Evolutionary conservation across 345 rosid species (phyloP), one percentile per base, ranked within the genome.

Genomic region (Citrus sp.): DNA sequence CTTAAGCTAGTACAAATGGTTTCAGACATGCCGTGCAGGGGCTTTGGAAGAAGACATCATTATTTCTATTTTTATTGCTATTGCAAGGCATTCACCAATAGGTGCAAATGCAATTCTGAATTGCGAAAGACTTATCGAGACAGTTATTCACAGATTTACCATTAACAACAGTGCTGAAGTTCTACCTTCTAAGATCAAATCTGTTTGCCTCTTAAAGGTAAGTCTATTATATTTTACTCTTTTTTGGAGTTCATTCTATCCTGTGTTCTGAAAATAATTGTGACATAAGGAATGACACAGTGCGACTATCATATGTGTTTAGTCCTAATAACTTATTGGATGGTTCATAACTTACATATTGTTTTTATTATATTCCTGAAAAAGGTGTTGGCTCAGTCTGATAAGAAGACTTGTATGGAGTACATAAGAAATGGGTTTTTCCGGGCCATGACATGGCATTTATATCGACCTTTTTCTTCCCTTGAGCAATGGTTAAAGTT

Each of bases 11-110:
- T 77, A 54, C 70, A 42, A 62, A 76, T 84, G 84, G 62, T 87
- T 84, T 78, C 93, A 95, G 99, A 85, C 85, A 30, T 88, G 85
- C 65, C 86, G 87, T 59, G 61, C 88, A 3, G 81, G 81, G 28
- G 81, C 86, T 78, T 82, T 92, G 69, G 93, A 89, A 72, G 97
- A 95, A 64, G 80, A 84, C 88, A 10, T 91, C 19, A 22, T 54
- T 61, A 82, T 93, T 65, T 89, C 96, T 70, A 71, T 90, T 74
- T 89, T 94, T 58, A 67, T 87, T 81, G 95, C 90, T 32, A 86
- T 95, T 78, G 95, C 97, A 68, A 91, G 97, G 89, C 98, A 95
- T 89, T 95, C 98, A 32, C 93, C 93, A 79, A 89, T 83, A 61
- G 89, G 92, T 85, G 90, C 90, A 73, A 75, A 82, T 85, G 92